A percentile compares a stretch with the other conserved stretches of the same genome.
These are phyloP conservation scores for Suhomyces tanzawaensis DNA, from an alignment of 805 yeast species.

Conservation along the genomic window DNA sequence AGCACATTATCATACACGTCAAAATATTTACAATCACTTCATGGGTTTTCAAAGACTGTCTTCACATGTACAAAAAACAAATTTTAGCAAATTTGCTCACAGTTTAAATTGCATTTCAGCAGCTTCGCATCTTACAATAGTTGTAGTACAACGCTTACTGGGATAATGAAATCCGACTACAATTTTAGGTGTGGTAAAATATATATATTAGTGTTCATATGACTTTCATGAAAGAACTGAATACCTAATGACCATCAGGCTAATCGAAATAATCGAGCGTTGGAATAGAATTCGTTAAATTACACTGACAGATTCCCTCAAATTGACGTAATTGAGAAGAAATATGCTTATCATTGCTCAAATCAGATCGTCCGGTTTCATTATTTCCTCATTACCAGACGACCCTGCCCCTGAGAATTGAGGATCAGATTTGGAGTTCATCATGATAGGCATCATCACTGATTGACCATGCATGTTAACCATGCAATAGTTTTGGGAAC, in stretches of 20 bases:
- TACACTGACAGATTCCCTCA: not conserved
- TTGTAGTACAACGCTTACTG: too few species aligned
- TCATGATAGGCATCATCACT: conserved; percentile 10
- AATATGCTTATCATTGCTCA: not conserved
- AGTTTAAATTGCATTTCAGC: too few species aligned
- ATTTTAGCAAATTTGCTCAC: too few species aligned
- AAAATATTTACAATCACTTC: too few species aligned
- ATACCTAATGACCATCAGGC: too few species aligned
- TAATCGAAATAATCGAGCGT: too few species aligned
- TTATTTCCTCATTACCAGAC: conserved; percentile 1
- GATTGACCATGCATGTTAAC: conserved; percentile 11
- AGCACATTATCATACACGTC: too few species aligned
- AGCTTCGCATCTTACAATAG: too few species aligned
- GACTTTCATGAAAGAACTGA: not conserved
- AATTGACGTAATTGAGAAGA: not conserved
- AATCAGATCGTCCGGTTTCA: not conserved
- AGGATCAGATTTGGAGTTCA: conserved; percentile 2
- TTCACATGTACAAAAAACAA: too few species aligned
- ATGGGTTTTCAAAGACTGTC: too few species aligned
- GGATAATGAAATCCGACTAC: not conserved
- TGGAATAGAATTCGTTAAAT: not conserved
- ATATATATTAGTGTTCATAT: not conserved
- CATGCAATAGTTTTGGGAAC: conserved; percentile 8
- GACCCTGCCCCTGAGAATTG: not conserved
- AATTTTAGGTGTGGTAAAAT: not conserved